Evolutionary conservation across 106 monocot genomes (phyloP), one percentile per base, ranked within the genome.

Genomic region (Dioscorea dumetorum): DNA sequence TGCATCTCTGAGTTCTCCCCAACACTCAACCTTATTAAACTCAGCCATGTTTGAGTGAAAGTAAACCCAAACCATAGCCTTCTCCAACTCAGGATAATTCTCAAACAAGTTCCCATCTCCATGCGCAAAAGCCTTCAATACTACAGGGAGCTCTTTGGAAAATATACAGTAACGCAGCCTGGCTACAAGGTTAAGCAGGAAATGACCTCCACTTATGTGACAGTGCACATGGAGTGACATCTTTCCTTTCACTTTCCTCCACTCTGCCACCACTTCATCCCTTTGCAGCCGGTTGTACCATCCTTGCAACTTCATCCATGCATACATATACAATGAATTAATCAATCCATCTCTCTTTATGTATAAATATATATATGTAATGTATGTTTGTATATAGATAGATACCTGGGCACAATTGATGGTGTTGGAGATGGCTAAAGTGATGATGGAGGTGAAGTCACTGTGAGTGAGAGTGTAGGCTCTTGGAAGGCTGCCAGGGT

Each of bases 161-260:
- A 95, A 95, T 73, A 95, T 95, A 70, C 82, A 86, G 82, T 83
- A 82, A 19, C 95, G 80, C 49, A 95, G 76, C 20, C 68, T 74
- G n/a, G 95, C 95, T 53, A 95, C 74, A 66, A 95, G 73, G 58
- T 91, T 85, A 15, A 91, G 84, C 12, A 95, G 80, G 77, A 91
- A 80, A 71, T 95, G 95, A 35, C 91, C 88, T 53, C 95, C 95
- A 67, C 91, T 91, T 28, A 95, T 91, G 70, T 95, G 95, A 80
- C 95, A 95, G 74, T 95, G 95, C 24, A 91, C 91, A 68, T 91
- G 95, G 19, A 95, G 88, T 14, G 91, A 91, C 95, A 95, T 95
- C 77, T 80, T 79, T 3, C 86, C 91, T 41, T 84, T 73, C 24
- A 88, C 88, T 79, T 85, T 91, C 80, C 77, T 91, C 95, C 95